Evolutionary conservation across 1,284 basidiomycete genomes (phyloP).

Genomic region (Ganoderma boninense): DNA sequence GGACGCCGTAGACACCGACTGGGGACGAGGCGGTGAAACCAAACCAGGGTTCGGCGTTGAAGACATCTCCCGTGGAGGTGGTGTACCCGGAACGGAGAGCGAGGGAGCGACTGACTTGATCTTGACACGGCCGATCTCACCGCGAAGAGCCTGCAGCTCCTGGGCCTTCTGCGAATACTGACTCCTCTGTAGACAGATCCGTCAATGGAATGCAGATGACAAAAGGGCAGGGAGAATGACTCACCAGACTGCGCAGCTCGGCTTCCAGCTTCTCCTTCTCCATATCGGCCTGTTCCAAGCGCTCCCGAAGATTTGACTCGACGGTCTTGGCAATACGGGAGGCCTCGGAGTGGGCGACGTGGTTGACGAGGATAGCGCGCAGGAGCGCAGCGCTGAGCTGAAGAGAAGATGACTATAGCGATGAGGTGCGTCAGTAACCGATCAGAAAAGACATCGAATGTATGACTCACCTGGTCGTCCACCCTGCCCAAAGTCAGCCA

Average conservation of each 20-base stretch:
- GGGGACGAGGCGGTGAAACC: conserved; percentile 39
- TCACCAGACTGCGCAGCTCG: conserved; percentile 72
- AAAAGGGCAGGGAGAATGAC: conserved; percentile 41
- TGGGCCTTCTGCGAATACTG: conserved; percentile 72
- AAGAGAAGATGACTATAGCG: conserved; percentile 63
- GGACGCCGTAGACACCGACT: conserved; percentile 35
- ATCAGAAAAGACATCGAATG: conserved; percentile 28
- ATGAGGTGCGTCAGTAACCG: conserved; percentile 18
- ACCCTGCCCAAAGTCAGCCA: conserved; percentile 70
- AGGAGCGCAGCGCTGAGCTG: conserved; percentile 62
- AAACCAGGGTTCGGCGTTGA: conserved; percentile 30
- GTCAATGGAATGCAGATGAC: conserved; percentile 31
- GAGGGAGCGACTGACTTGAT: conserved; percentile 34
- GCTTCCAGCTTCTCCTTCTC: conserved; percentile 66
- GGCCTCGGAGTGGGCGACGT: conserved; percentile 77
- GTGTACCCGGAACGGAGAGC: conserved; percentile 34
- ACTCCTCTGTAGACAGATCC: conserved; percentile 52
- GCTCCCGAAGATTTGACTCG: conserved; percentile 66
- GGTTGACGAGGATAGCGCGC: conserved; percentile 82
- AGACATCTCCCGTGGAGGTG: conserved; percentile 33
- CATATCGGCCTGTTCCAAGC: conserved; percentile 69
- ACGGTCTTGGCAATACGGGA: conserved; percentile 67
- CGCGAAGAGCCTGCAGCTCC: conserved; percentile 71
- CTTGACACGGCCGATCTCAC: conserved; percentile 62
- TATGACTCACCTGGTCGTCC: conserved; percentile 63